phyloP scores from a whole-genome alignment of 352 stramenopile genomes.

The Globisporangium emineosum region DNA sequence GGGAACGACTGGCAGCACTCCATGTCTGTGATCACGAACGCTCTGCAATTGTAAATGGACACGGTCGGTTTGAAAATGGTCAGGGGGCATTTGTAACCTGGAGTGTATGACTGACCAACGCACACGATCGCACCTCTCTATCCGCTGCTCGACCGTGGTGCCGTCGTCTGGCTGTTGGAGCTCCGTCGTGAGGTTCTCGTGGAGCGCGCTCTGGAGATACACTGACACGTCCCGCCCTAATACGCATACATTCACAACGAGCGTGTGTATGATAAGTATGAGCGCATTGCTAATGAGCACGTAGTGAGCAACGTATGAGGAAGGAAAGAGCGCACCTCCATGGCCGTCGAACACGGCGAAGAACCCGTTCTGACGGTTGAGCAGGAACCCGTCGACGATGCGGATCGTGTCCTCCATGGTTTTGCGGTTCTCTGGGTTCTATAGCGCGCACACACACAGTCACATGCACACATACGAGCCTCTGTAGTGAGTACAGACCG shows the following conservation, averaged over 20 bases:
- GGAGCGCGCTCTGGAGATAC: slow-evolving; percentile 62
- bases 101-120: not conserved
- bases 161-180: slow-evolving; percentile 33
- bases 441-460: not conserved
- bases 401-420: slow-evolving; percentile 83
- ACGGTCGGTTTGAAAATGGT: not conserved
- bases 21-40: slow-evolving; percentile 75
- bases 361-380: slow-evolving; percentile 55
- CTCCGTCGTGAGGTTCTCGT: slow-evolving; percentile 60
- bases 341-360: slow-evolving; percentile 81
- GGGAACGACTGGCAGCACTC: slow-evolving; percentile 60
- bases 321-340: slow-evolving; percentile 35
- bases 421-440: slow-evolving; percentile 74
- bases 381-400: slow-evolving; percentile 68
- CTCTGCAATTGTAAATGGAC: slow-evolving; percentile 24
- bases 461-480: not conserved
- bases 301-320: not conserved
- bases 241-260: not conserved
- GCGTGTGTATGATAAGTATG: not conserved
- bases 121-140: slow-evolving; percentile 41
- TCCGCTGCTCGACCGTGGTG: slow-evolving; percentile 45
- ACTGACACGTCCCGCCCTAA: slow-evolving; percentile 63
- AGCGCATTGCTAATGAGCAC: not conserved
- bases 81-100: not conserved
- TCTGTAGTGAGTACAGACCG: not conserved